Evolutionary conservation across 2,329 filamentous ascomycete species (phyloP).

Genomic region (Clarireedia paspali): DNA sequence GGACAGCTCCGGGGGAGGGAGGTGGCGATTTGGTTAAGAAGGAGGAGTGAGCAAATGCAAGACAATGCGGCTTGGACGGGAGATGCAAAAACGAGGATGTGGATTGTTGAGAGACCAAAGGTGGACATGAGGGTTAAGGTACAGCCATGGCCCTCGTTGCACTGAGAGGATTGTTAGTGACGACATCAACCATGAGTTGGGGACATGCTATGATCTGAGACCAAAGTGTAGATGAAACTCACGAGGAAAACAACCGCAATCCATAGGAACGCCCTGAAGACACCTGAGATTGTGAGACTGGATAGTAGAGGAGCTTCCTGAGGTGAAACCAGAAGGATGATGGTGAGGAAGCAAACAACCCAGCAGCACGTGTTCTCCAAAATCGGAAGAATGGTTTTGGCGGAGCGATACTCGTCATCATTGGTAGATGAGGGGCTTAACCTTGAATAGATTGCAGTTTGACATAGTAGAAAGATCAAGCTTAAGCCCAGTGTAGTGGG

Average conservation of each 20-base stretch:
- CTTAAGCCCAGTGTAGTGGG: neutral
- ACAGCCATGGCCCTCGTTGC: constrained; percentile 4
- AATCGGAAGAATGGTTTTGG: neutral
- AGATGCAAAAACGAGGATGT: neutral
- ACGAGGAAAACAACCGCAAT: neutral
- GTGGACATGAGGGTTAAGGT: constrained; percentile 3
- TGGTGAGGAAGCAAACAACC: constrained; percentile 4
- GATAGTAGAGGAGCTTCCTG: neutral
- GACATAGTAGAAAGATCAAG: neutral
- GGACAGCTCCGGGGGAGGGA: neutral
- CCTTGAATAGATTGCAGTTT: constrained; percentile 3
- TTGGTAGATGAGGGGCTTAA: neutral
- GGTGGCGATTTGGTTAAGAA: neutral
- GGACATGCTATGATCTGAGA: too few species aligned
- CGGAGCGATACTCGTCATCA: neutral
- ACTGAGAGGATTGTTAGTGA: neutral
- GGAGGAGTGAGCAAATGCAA: constrained; percentile 1
- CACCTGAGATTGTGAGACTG: neutral
- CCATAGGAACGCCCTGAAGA: neutral
- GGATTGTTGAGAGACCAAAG: constrained; percentile 4
- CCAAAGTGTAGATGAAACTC: neutral
- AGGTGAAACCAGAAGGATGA: constrained; percentile 4
- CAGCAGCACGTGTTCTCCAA: constrained; percentile 8
- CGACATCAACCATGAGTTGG: too few species aligned
- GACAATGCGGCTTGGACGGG: neutral